Evolutionary conservation across 129 eudicot species (phyloP).

Genomic region (Dittrichia graveolens): DNA sequence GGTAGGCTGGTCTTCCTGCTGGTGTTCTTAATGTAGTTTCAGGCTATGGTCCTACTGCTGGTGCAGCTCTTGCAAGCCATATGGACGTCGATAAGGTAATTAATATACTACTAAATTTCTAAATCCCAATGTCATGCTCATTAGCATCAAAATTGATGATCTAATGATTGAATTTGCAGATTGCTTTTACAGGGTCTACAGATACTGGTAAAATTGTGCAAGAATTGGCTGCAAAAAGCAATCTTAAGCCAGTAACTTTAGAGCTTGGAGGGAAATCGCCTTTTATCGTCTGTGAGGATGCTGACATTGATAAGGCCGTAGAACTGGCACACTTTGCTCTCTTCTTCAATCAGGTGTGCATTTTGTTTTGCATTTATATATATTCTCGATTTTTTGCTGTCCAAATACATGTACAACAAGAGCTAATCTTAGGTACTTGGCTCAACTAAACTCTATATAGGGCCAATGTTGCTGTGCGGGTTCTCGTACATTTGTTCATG

Average conservation of each 20-base stretch:
- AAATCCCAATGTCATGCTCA: neutral
- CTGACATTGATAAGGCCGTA: constrained; percentile 66
- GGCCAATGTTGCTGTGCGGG: constrained; percentile 95
- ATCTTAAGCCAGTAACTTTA: constrained; percentile 58
- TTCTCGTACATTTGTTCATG: constrained; percentile 85
- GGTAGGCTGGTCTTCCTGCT: constrained; percentile 70
- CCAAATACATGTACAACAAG: neutral
- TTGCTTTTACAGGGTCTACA: constrained; percentile 69
- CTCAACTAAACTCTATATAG: constrained; percentile 25
- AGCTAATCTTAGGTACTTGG: neutral
- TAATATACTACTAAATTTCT: neutral
- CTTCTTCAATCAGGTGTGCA: constrained; percentile 74
- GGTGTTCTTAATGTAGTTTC: constrained; percentile 64
- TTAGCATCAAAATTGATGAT: neutral
- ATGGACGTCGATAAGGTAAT: constrained; percentile 67
- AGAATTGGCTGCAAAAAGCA: constrained; percentile 62
- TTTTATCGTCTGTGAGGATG: constrained; percentile 83
- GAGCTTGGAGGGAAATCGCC: constrained; percentile 95
- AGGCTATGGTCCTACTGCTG: constrained; percentile 66
- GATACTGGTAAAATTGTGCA: constrained; percentile 54
- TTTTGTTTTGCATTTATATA: neutral
- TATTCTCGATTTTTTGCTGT: neutral
- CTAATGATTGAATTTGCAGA: constrained; percentile 34
- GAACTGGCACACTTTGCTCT: constrained; percentile 86
- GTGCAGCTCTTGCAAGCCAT: constrained; percentile 70